These are phyloP conservation scores for Fusarium humuli DNA, from an alignment of 2,329 filamentous ascomycete genomes.

Conservation along the genomic window DNA sequence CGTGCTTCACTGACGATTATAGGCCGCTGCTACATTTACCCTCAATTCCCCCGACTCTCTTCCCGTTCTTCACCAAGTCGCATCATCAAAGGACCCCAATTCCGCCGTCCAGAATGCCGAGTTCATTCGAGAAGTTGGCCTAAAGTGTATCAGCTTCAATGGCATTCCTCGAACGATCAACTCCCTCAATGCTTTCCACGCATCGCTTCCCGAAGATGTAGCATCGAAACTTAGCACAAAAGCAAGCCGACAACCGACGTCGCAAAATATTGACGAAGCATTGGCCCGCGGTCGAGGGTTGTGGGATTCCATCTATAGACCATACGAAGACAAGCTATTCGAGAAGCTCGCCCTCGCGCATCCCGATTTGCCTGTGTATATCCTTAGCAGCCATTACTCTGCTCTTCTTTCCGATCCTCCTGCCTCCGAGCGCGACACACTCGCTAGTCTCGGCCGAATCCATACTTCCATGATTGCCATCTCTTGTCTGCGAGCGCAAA, in stretches of 20 bases:
- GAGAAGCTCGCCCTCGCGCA: constrained; percentile 79
- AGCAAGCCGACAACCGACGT: constrained; percentile 65
- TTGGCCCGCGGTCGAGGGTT: constrained; percentile 70
- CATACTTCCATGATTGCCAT: constrained; percentile 80
- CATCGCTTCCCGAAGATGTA: constrained; percentile 69
- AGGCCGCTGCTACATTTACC: constrained; percentile 86
- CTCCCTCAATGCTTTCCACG: constrained; percentile 77
- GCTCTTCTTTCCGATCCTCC: constrained; percentile 77
- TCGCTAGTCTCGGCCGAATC: constrained; percentile 72
- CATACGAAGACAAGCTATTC: constrained; percentile 78
- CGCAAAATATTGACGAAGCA: constrained; percentile 65
- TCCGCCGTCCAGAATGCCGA: constrained; percentile 67
- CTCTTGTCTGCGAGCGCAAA: constrained; percentile 80
- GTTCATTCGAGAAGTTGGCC: constrained; percentile 78
- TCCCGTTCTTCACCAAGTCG: constrained; percentile 68
- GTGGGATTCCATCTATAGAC: constrained; percentile 82
- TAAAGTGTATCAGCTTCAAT: constrained; percentile 85
- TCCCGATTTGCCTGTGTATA: constrained; percentile 84
- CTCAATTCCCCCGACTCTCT: constrained; percentile 87
- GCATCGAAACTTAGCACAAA: constrained; percentile 63
- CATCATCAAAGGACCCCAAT: constrained; percentile 47
- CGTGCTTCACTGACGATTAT: neutral
- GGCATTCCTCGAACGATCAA: constrained; percentile 88
- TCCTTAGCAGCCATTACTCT: constrained; percentile 79
- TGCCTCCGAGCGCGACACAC: constrained; percentile 54